These are phyloP conservation scores for Penicillium riverlandense DNA, from an alignment of 495 filamentous ascomycete genomes.

Conservation along the genomic window DNA sequence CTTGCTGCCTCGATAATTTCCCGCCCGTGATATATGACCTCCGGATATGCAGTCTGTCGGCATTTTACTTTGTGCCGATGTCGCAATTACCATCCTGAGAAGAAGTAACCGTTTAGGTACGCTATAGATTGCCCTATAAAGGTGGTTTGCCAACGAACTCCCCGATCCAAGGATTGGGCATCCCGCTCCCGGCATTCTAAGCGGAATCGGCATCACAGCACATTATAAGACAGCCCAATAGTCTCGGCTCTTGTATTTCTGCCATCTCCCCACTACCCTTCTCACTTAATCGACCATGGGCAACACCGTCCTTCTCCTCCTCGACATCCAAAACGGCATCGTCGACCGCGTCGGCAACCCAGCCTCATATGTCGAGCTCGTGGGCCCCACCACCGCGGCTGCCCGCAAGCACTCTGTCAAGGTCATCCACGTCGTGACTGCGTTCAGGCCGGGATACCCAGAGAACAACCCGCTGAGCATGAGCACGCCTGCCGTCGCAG, in stretches of 20 bases:
- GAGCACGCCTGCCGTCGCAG: constrained; percentile 10
- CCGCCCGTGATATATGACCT: too few species aligned
- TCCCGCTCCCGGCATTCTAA: neutral
- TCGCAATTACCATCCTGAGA: too few species aligned
- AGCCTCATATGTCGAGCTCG: constrained; percentile 16
- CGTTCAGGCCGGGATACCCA: constrained; percentile 26
- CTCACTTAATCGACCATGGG: constrained; percentile 9
- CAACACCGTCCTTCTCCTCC: constrained; percentile 24
- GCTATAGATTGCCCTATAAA: too few species aligned
- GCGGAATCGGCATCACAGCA: neutral
- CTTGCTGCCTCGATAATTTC: too few species aligned
- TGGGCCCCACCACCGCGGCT: constrained; percentile 11
- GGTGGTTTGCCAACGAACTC: too few species aligned
- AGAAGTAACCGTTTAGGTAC: too few species aligned
- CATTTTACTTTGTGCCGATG: too few species aligned
- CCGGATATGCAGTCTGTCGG: too few species aligned
- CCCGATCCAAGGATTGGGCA: too few species aligned
- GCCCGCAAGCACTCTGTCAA: constrained; percentile 19
- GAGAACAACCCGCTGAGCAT: constrained; percentile 20
- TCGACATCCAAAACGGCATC: constrained; percentile 29
- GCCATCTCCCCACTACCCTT: neutral
- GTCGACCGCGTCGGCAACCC: constrained; percentile 11
- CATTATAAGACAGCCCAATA: too few species aligned
- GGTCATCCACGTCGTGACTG: constrained; percentile 26
- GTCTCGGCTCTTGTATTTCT: too few species aligned